Evolutionary conservation across 2,329 filamentous ascomycete genomes (phyloP), one percentile per base, ranked within the genome.

Genomic region (Thielaviopsis populi): DNA sequence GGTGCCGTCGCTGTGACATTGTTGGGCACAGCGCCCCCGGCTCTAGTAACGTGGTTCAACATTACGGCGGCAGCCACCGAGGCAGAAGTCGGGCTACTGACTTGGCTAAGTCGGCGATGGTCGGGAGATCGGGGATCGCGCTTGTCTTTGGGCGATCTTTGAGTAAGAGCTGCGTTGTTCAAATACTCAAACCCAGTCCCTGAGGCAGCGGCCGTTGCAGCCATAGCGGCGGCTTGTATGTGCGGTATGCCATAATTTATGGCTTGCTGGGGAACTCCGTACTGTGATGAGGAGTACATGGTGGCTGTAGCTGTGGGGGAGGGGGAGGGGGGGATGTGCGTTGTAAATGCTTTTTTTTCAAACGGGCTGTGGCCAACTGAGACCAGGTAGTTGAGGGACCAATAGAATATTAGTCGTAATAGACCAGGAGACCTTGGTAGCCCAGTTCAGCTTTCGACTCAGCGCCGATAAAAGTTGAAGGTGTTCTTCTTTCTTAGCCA

Each of bases 211-310:
- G 92, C 92, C 0, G 91, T 96, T 24, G 88, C 83, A 54, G 88
- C 91, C 89, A 96, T 94, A 65, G 91, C 91, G 60, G 92, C 91
- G 15, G 91, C 91, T 74, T 95, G 89, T 58, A 91, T 89, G 22
- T 87, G 83, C 41, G 87, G 86, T 75, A 92, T 89, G 65, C 82
- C 86, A 76, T 95, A 95, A 76, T 88, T 86, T 83, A 95, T 90
- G 70, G 80, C 80, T 69, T 84, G 80, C 68, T 86, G 83, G 67
- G 87, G 79, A 65, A 91, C 87, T 65, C 83, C 86, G 72, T 91
- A 92, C 68, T 84, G 80, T 73, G 87, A 83, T 70, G 88, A 83
- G 74, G 54, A 60, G 43, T 96, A 96, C 76, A 85, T 89, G 80
- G 30, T 66, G 61, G 13, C 19, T 53, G 54, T 53, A 27, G 37